Evolutionary conservation across 2,329 filamentous ascomycete genomes (phyloP), one percentile per base, ranked within the genome.

Genomic region (Gliomastix tumulicola): DNA sequence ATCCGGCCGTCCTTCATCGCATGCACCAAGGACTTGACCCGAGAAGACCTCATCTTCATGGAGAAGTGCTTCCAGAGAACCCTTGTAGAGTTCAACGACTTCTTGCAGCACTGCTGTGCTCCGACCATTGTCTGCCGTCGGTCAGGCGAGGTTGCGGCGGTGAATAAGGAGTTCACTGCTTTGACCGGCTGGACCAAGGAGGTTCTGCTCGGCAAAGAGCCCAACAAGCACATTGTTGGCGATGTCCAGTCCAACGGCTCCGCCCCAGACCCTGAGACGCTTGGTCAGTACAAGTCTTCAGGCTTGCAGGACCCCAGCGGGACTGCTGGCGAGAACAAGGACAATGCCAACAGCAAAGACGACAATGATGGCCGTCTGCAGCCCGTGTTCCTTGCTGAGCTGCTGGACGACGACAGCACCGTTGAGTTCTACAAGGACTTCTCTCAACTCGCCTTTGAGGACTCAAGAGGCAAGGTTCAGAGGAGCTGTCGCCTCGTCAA

Each of bases 361-460:
- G 43, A 55, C 7, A 57, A 62, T 19, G 64, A 68, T 27, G 70
- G 66, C 7, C 69, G 75, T 36, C 71, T 74, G 4, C 84, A 89
- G 43, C 84, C 89, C 0, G 87, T 96, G 2, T 95, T 95, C 52
- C 71, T 97, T 33, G 88, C 90, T 0, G 90, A 97, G 57, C 69
- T 98, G 21, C 76, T 98, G 48, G 92, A 97, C 49, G 88, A 96
- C 45, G 88, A 95, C 50, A 89, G 83, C 39, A 88, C 94, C 1
- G 82, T 96, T 5, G 82, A 94, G 47, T 97, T 96, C 57, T 95
- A 96, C 57, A 89, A 96, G 48, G 88, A 97, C 56, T 97, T 94
- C 62, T 84, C 90, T 1, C 82, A 89, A 44, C 71, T 97, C 3
- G 90, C 90, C 1, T 97, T 96, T 59, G 88, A 88, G 23, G 88